Conservation (phyloP, 2,329 filamentous ascomycete species). For the Colletotrichum siamense region DNA sequence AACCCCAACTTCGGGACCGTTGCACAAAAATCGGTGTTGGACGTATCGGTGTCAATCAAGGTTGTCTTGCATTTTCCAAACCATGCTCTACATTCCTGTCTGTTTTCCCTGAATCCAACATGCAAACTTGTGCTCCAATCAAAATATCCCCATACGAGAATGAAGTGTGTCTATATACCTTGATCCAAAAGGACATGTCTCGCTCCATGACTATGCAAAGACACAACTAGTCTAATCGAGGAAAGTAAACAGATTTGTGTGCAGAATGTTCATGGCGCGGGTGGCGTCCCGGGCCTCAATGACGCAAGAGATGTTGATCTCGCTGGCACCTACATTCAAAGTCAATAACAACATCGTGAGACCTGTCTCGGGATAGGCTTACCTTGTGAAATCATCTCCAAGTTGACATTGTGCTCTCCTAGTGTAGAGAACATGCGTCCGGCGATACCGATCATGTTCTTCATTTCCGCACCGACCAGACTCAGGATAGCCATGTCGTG, state of each 20-base stretch:
- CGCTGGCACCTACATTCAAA: slow-evolving; percentile 78
- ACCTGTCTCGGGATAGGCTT: slow-evolving; percentile 32
- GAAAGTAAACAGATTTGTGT: slow-evolving; percentile 97
- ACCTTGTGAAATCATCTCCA: slow-evolving; percentile 99
- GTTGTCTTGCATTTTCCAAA: not conserved
- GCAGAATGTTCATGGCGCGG: slow-evolving; percentile 92
- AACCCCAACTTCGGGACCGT: not conserved
- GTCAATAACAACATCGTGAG: slow-evolving; percentile 54
- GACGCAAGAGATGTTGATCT: slow-evolving; percentile 99
- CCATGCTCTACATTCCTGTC: not conserved
- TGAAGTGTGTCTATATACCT: not conserved
- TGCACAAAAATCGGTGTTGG: not conserved
- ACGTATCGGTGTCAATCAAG: not conserved
- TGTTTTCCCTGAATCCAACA: not conserved
- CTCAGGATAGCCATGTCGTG: slow-evolving; percentile 95
- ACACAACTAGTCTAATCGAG: slow-evolving; percentile 65
- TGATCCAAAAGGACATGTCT: not conserved
- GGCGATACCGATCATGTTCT: slow-evolving; percentile 94
- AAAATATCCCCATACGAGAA: not conserved
- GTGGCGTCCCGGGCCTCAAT: slow-evolving; percentile 92
- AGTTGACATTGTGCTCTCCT: slow-evolving; percentile 92
- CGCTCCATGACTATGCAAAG: not conserved
- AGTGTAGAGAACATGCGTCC: slow-evolving; percentile 95
- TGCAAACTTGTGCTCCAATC: not conserved
- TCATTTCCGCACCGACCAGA: slow-evolving; percentile 93